Percentiles rank a stretch among this genome's conserved stretches.
These are phyloP conservation scores for Ogataea paraovalis DNA, from an alignment of 805 yeast genomes.

Conservation along the genomic window DNA sequence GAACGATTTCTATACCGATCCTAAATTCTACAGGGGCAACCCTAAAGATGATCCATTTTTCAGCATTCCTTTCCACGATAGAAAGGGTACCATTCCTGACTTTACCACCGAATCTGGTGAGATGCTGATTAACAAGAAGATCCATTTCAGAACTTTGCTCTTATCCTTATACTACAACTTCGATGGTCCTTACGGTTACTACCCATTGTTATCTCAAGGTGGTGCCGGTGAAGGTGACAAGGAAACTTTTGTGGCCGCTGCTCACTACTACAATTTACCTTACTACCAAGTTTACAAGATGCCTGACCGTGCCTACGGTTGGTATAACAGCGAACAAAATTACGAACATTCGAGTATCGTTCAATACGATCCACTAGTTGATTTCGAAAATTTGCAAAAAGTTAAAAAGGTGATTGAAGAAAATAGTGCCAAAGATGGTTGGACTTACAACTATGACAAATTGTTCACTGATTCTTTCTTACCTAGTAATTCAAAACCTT, in stretches of 20 bases:
- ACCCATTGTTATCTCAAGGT: slow-evolving; percentile 57
- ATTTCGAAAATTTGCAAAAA: slow-evolving; percentile 26
- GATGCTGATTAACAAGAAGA: slow-evolving; percentile 50
- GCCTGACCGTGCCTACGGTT: slow-evolving; percentile 31
- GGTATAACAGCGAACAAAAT: slow-evolving; percentile 29
- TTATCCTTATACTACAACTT: slow-evolving; percentile 63
- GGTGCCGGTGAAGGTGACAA: slow-evolving; percentile 75
- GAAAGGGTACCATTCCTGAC: slow-evolving; percentile 66
- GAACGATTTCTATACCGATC: slow-evolving; percentile 31
- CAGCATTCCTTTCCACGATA: slow-evolving; percentile 53
- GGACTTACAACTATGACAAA: slow-evolving; percentile 26
- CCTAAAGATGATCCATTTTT: slow-evolving; percentile 30
- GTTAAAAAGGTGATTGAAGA: slow-evolving; percentile 18
- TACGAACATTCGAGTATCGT: slow-evolving; percentile 34
- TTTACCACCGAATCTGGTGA: slow-evolving; percentile 71
- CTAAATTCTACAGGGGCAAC: slow-evolving; percentile 29
- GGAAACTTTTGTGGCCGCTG: slow-evolving; percentile 72
- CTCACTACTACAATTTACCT: slow-evolving; percentile 44
- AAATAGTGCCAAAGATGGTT: slow-evolving; percentile 22
- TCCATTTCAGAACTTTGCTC: slow-evolving; percentile 54
- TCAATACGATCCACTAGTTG: slow-evolving; percentile 33
- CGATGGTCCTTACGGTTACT: slow-evolving; percentile 57
- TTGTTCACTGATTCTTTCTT: slow-evolving; percentile 25
- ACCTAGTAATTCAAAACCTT: slow-evolving; percentile 26
- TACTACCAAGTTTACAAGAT: slow-evolving; percentile 51